Base-by-base conservation (phyloP, 2,329 filamentous ascomycete genomes). In the Trichoderma arundinaceum region DNA sequence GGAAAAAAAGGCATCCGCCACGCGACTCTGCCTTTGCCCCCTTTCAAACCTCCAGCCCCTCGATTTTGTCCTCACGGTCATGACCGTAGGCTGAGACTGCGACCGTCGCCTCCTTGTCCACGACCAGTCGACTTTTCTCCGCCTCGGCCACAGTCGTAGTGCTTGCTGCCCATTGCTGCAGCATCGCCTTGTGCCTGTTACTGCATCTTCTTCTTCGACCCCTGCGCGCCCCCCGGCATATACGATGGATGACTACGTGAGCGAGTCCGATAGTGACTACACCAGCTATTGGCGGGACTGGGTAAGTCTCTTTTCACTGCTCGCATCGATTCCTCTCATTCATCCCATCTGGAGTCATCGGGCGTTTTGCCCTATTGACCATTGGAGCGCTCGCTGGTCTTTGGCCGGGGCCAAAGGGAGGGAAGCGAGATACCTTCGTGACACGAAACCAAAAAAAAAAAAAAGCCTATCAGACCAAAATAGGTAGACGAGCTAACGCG, bases 221-320 rank as follows among this genome's bases (percentile, higher is more conserved):
- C 17, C 32, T 17, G 19, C 33, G n/a, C 9, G 8, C 10, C 32
- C 35, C 4, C 12, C 10, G 51, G n/a, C 7, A 7, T 9, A 22
- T 38, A 82, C 77, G 73, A 98, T 98, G 95, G 95, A 98, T 77
- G 94, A 98, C 81, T 98, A 95, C 80, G 94, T 92, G 71, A 97
- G 93, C 76, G 95, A 99, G 80, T 96, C 94, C 12, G 95, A 99
- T 77, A 97, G 94, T 80, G 95, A 99, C 82, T 99, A 98, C 78
- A 97, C 95, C 56, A 98, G 93, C 80, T 99, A 98, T 79, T 99
- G 95, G 95, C 86, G 94, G 78, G 95, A 99, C 81, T 99, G 95
- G 95, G 95, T 98, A 84, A 82, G 92, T 89, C 39, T 2, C 32
- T 39, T 44, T 17, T 43, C 17, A 15, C 10, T 41, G n/a, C 32